These are phyloP conservation scores for Taiwanofungus camphoratus DNA, from an alignment of 1,284 basidiomycete species.

Conservation along the genomic window DNA sequence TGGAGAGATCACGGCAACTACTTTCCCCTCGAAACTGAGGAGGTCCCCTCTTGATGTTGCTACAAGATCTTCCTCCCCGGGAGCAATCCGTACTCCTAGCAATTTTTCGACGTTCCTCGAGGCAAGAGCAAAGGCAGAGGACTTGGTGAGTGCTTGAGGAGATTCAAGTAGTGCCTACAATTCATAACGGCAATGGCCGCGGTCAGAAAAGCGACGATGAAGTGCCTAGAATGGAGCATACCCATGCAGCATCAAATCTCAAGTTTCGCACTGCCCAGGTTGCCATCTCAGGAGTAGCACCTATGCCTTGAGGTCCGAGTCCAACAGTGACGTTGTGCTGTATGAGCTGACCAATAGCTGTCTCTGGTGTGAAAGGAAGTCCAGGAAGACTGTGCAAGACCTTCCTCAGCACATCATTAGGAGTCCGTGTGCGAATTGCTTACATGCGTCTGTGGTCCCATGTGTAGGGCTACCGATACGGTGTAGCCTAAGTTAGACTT, in stretches of 20 bases:
- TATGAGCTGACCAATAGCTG: constrained; percentile 39
- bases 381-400: constrained; percentile 36
- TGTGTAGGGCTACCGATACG: constrained; percentile 25
- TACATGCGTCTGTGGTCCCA: constrained; percentile 44
- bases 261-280: constrained; percentile 45
- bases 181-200: background rate
- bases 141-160: constrained; percentile 32
- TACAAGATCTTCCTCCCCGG: constrained; percentile 47
- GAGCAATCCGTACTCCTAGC: constrained; percentile 32
- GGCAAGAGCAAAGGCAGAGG: constrained; percentile 39
- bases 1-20: constrained; percentile 52
- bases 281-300: constrained; percentile 15
- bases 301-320: constrained; percentile 30
- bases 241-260: constrained; percentile 50
- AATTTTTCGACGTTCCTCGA: constrained; percentile 47
- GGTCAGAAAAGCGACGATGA: background rate
- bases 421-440: constrained; percentile 15
- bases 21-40: constrained; percentile 53
- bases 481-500: background rate
- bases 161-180: constrained; percentile 32
- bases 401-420: background rate
- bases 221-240: constrained; percentile 10
- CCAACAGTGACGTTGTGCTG: constrained; percentile 47
- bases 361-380: constrained; percentile 43
- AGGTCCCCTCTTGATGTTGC: constrained; percentile 57